Evolutionary conservation across 768 basidiomycete genomes (phyloP).

Genomic region (Leccinum incarnatum): DNA sequence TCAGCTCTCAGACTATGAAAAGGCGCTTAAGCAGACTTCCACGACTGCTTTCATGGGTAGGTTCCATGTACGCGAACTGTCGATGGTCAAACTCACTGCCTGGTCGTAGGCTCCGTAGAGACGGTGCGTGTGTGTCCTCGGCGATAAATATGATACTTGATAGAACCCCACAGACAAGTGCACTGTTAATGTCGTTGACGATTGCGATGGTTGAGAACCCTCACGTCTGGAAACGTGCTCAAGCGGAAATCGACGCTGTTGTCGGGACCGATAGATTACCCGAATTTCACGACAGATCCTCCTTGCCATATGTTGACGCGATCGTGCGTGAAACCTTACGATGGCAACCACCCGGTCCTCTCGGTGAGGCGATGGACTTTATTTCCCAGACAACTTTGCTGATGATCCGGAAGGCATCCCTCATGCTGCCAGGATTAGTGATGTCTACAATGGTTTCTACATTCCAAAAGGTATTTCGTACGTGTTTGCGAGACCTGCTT

Average conservation of each 20-base stretch:
- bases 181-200: conserved; percentile 1
- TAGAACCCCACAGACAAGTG: conserved; percentile 1
- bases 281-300: conserved; percentile 6
- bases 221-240: conserved; percentile 6
- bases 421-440: conserved; percentile 34
- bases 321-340: conserved; percentile 11
- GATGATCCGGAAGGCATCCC: conserved; percentile 4
- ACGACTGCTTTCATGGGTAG: conserved; percentile 17
- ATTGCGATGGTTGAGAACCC: conserved; percentile 16
- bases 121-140: conserved; percentile 2
- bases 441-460: conserved; percentile 42
- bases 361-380: not conserved
- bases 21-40: conserved; percentile 15
- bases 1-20: conserved; percentile 9
- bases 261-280: conserved; percentile 10
- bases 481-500: not conserved
- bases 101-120: conserved; percentile 9
- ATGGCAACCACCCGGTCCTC: conserved; percentile 8
- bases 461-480: conserved; percentile 45
- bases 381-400: not conserved
- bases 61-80: not conserved
- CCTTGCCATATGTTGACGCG: conserved; percentile 10
- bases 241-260: conserved; percentile 9
- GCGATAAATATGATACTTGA: not conserved
- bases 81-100: not conserved